Percentiles rank a stretch among this genome's conserved stretches.
These are phyloP conservation scores for Butyriboletus regius DNA, from an alignment of 1,284 basidiomycete species.

Conservation along the genomic window DNA sequence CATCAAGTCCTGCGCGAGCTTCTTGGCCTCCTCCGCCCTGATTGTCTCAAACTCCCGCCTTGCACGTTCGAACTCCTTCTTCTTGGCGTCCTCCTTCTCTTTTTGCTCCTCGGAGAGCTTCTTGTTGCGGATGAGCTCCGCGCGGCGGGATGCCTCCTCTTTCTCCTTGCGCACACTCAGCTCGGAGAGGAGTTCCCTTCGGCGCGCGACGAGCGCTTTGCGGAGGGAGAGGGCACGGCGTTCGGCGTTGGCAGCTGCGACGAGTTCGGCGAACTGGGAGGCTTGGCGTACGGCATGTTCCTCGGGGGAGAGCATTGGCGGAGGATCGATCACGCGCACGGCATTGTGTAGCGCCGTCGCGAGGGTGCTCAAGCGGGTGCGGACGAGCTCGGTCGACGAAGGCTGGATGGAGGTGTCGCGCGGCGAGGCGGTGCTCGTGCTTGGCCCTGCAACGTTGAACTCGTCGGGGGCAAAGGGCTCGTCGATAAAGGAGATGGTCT, in stretches of 20 bases:
- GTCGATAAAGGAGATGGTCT: slow-evolving; percentile 82
- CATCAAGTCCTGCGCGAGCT: slow-evolving; percentile 80
- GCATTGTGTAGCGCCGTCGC: slow-evolving; percentile 70
- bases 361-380: slow-evolving; percentile 69
- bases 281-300: slow-evolving; percentile 53
- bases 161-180: slow-evolving; percentile 81
- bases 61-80: slow-evolving; percentile 72
- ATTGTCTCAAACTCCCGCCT: slow-evolving; percentile 79
- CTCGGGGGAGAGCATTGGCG: slow-evolving; percentile 37
- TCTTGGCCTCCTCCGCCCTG: slow-evolving; percentile 78
- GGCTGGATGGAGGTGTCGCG: slow-evolving; percentile 48
- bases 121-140: slow-evolving; percentile 63
- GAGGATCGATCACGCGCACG: slow-evolving; percentile 46
- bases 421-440: slow-evolving; percentile 11
- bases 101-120: slow-evolving; percentile 68
- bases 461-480: slow-evolving; percentile 59
- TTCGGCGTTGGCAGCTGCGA: slow-evolving; percentile 59
- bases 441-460: slow-evolving; percentile 10
- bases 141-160: slow-evolving; percentile 77
- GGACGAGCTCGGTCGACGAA: slow-evolving; percentile 61
- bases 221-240: slow-evolving; percentile 71
- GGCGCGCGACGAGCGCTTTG: slow-evolving; percentile 75
- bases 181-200: slow-evolving; percentile 84
- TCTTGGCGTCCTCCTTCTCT: slow-evolving; percentile 62
- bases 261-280: slow-evolving; percentile 48